These are phyloP conservation scores for Aplosporella prunicola DNA, from an alignment of 2,329 filamentous ascomycete species.

Conservation along the genomic window DNA sequence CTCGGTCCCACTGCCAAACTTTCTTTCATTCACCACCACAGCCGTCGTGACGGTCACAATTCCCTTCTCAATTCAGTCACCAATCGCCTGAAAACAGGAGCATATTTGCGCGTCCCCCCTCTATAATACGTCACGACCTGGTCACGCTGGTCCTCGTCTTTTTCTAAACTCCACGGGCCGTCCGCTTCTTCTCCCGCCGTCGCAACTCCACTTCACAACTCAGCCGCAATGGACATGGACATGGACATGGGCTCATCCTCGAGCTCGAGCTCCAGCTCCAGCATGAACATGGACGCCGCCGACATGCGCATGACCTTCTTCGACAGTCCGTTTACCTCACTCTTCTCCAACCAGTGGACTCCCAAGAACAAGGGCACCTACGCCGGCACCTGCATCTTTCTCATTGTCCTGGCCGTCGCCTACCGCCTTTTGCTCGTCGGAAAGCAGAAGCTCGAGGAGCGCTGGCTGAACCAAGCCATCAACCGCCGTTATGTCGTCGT, in stretches of 20 bases:
- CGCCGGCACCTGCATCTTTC: conserved; percentile 84
- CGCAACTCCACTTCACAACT: too few relatives aligned
- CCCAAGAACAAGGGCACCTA: conserved; percentile 62
- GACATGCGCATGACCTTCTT: conserved; percentile 56
- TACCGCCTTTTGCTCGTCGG: conserved; percentile 63
- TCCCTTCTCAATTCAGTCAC: background rate
- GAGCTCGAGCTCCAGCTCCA: conserved; percentile 13
- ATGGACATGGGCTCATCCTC: conserved; percentile 18
- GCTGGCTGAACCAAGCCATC: conserved; percentile 65
- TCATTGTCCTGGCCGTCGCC: conserved; percentile 63
- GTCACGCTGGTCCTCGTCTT: background rate
- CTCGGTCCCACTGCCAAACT: too few relatives aligned
- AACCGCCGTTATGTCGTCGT: conserved; percentile 70
- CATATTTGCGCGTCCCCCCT: conserved; percentile 3
- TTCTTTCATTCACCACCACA: too few relatives aligned
- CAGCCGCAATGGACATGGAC: conserved; percentile 5
- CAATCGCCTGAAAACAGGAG: background rate
- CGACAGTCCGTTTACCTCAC: conserved; percentile 49
- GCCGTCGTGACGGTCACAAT: background rate
- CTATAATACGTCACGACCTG: background rate
- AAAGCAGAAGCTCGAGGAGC: conserved; percentile 50
- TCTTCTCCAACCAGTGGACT: conserved; percentile 64
- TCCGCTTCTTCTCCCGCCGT: background rate
- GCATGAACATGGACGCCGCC: conserved; percentile 24
- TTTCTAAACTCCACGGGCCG: background rate